These are phyloP conservation scores for Candida arabinofermentans DNA, from an alignment of 805 yeast species.

Conservation along the genomic window DNA sequence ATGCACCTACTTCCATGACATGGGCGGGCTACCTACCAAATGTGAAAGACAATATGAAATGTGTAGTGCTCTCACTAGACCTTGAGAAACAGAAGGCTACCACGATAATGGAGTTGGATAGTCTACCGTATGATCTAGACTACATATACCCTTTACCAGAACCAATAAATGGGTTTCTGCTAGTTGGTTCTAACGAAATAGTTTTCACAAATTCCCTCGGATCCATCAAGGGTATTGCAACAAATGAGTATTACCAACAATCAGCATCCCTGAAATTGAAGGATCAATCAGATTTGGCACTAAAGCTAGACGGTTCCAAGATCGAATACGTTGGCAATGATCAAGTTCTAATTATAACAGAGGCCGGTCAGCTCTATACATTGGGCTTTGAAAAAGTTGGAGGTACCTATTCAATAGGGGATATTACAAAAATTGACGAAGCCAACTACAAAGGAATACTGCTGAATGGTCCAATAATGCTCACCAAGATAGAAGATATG, in stretches of 20 bases:
- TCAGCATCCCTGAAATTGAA: slow-evolving; percentile 36
- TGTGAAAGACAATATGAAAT: slow-evolving; percentile 57
- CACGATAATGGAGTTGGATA: slow-evolving; percentile 58
- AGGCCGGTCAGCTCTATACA: slow-evolving; percentile 40
- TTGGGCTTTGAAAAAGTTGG: slow-evolving; percentile 31
- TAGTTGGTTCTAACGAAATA: slow-evolving; percentile 72
- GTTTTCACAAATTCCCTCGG: slow-evolving; percentile 81
- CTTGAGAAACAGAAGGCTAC: slow-evolving; percentile 54
- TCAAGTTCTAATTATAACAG: slow-evolving; percentile 37
- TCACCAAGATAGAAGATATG: slow-evolving; percentile 35
- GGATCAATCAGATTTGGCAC: slow-evolving; percentile 47
- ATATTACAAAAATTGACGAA: slow-evolving; percentile 17
- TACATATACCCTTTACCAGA: slow-evolving; percentile 56
- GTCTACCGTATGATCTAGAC: slow-evolving; percentile 72
- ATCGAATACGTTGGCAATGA: slow-evolving; percentile 32
- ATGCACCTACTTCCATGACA: slow-evolving; percentile 36
- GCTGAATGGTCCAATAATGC: slow-evolving; percentile 35
- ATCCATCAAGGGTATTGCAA: slow-evolving; percentile 55
- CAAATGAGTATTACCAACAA: slow-evolving; percentile 48
- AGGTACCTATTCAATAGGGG: slow-evolving; percentile 32
- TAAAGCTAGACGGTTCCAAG: slow-evolving; percentile 53
- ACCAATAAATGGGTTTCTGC: slow-evolving; percentile 66
- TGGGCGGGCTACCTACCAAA: slow-evolving; percentile 77
- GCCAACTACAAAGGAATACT: slow-evolving; percentile 19
- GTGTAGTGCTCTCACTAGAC: slow-evolving; percentile 67